These are phyloP conservation scores for Quercus phellos DNA, from an alignment of 331 rosid species.

Conservation along the genomic window DNA sequence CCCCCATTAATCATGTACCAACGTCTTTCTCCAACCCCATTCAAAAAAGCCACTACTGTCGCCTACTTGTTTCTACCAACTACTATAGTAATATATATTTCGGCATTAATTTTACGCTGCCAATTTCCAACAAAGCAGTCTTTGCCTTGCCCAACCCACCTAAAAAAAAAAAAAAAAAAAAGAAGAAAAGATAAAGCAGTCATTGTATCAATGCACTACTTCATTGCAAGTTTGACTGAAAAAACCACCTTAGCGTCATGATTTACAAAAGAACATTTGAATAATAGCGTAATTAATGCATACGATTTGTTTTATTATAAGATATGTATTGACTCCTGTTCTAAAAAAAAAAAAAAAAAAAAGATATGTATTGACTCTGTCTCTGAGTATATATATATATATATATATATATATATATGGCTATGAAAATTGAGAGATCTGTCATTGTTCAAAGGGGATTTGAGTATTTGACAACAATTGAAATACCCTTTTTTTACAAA, in stretches of 20 bases:
- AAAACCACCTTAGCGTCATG: background rate
- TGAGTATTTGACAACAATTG: too few relatives aligned
- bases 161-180: too few relatives aligned
- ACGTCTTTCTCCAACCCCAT: slow-evolving; percentile 11
- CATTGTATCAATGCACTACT: slow-evolving; percentile 1
- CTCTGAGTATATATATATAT: background rate
- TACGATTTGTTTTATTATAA: background rate
- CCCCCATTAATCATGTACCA: slow-evolving; percentile 9
- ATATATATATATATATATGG: too few relatives aligned
- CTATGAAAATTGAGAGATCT: too few relatives aligned
- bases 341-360: too few relatives aligned
- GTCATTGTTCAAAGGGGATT: too few relatives aligned
- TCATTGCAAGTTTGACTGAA: slow-evolving; percentile 20
- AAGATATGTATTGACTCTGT: background rate
- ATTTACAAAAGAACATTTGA: background rate
- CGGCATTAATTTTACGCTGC: too few relatives aligned
- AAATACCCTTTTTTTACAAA: too few relatives aligned
- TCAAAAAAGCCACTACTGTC: slow-evolving; percentile 7
- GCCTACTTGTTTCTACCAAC: background rate
- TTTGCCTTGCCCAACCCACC: too few relatives aligned
- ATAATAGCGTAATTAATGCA: background rate
- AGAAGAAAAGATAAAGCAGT: background rate
- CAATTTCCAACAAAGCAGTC: slow-evolving; percentile 1
- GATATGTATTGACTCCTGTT: background rate
- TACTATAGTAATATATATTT: background rate